These are phyloP conservation scores for Henckelia pumila DNA, from an alignment of 257 asterid species.

Conservation along the genomic window DNA sequence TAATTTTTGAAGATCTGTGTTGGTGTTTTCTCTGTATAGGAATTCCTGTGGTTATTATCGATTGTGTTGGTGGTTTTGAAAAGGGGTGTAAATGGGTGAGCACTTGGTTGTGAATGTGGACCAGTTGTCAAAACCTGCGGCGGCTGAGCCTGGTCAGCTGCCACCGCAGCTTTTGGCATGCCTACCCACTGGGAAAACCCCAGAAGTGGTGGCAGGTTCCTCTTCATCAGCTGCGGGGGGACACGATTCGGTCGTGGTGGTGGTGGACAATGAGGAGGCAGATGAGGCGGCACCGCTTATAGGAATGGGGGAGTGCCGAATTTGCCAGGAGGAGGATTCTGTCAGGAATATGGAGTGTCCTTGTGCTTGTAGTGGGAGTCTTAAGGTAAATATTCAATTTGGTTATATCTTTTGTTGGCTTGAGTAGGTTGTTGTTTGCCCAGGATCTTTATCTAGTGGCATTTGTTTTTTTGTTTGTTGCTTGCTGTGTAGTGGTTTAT, in stretches of 20 bases:
- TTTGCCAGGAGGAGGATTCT: conserved; percentile 98
- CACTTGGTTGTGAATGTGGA: conserved; percentile 46
- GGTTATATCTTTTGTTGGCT: conserved; percentile 11
- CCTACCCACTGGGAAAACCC: conserved; percentile 36
- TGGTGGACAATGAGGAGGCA: conserved; percentile 38
- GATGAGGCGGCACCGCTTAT: conserved; percentile 73
- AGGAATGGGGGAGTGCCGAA: conserved; percentile 81
- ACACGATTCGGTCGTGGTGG: conserved; percentile 41
- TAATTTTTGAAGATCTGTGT: conserved; percentile 29
- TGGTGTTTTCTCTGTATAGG: conserved; percentile 26
- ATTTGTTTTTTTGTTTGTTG: not conserved
- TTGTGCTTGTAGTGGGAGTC: conserved; percentile 95
- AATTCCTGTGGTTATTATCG: conserved; percentile 24
- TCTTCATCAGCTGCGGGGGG: conserved; percentile 37
- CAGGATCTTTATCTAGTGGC: not conserved
- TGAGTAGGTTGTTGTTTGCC: conserved; percentile 8
- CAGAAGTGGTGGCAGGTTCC: conserved; percentile 52
- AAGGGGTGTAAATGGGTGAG: conserved; percentile 57
- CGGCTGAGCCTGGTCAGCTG: conserved; percentile 30
- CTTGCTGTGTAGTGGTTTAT: not conserved
- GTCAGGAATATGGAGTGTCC: conserved; percentile 76
- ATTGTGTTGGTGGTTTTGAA: conserved; percentile 27
- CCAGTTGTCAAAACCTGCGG: conserved; percentile 43
- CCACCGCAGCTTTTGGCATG: conserved; percentile 32
- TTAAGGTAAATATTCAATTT: conserved; percentile 52